phyloP scores from a whole-genome alignment of 2,329 filamentous ascomycete species.

The Colletotrichum tamarilloi region DNA sequence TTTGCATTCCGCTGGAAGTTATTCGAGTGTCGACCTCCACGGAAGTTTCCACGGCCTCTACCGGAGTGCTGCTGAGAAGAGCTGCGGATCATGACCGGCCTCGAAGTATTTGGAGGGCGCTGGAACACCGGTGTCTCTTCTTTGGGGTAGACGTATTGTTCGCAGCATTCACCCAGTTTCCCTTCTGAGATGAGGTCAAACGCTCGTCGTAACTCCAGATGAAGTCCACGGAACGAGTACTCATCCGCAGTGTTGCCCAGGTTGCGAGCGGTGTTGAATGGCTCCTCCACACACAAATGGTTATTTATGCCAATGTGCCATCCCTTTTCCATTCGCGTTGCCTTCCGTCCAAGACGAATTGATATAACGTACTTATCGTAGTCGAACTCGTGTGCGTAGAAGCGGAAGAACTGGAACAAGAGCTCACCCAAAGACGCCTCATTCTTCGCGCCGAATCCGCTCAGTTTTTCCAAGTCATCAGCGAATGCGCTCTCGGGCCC shows the following conservation, averaged over 20 bases:
- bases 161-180: constrained; percentile 85
- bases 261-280: constrained; percentile 90
- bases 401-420: constrained; percentile 95
- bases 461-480: constrained; percentile 82
- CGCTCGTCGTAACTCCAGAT: constrained; percentile 87
- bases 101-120: constrained; percentile 64
- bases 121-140: constrained; percentile 76
- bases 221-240: constrained; percentile 90
- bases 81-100: constrained; percentile 69
- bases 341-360: constrained; percentile 80
- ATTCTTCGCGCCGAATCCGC: constrained; percentile 81
- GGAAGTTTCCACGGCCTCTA: constrained; percentile 60
- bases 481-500: constrained; percentile 83
- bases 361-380: constrained; percentile 88
- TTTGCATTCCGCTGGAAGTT: constrained; percentile 56
- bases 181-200: constrained; percentile 84
- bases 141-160: constrained; percentile 87
- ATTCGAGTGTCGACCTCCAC: constrained; percentile 60
- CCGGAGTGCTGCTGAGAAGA: constrained; percentile 68
- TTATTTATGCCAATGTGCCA: constrained; percentile 87
- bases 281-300: constrained; percentile 93
- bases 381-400: constrained; percentile 93
- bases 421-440: constrained; percentile 85
- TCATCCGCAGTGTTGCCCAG: constrained; percentile 97
- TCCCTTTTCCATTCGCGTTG: constrained; percentile 86